phyloP scores from a whole-genome alignment of 192 early-diverging fungal genomes.

The Pecoramyces ruminantium region DNA sequence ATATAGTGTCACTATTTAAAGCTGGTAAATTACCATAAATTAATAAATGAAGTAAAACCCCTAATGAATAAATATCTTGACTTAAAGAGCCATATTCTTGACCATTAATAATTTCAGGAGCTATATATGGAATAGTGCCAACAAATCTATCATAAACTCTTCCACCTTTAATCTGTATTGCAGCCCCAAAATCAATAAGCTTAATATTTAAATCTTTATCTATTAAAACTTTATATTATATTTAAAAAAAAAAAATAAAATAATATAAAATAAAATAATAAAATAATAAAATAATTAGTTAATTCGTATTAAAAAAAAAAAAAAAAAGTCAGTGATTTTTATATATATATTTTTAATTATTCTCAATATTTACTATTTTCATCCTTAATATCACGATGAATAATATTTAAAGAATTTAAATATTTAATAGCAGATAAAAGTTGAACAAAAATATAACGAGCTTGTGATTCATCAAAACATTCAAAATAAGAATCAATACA shows the following conservation, averaged over 20 bases:
- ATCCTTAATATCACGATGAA: slow-evolving; percentile 67
- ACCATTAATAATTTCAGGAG: neutral
- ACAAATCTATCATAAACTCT: neutral
- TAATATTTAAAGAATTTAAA: slow-evolving; percentile 40
- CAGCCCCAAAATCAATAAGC: slow-evolving; percentile 51
- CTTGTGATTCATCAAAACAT: slow-evolving; percentile 42
- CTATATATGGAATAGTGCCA: neutral
- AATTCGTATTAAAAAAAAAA: too few relatives aligned
- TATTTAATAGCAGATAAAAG: slow-evolving; percentile 46
- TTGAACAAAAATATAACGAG: slow-evolving; percentile 49
- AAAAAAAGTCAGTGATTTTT: too few relatives aligned
- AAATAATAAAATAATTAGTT: too few relatives aligned
- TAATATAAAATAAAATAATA: too few relatives aligned
- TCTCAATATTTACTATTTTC: slow-evolving; percentile 37
- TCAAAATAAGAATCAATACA: slow-evolving; percentile 48
- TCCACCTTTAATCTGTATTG: slow-evolving; percentile 1
- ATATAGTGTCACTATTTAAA: neutral
- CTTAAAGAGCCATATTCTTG: neutral
- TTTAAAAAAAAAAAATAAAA: too few relatives aligned
- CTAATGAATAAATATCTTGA: neutral
- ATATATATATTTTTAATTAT: too few relatives aligned
- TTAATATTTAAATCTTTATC: slow-evolving; percentile 24
- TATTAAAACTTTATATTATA: neutral
- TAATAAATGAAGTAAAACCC: neutral
- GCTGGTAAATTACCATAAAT: neutral